A percentile compares a stretch with the other conserved stretches of the same genome.
phyloP scores from a whole-genome alignment of 2,329 filamentous ascomycete species.

The Ophiostoma sp. region DNA sequence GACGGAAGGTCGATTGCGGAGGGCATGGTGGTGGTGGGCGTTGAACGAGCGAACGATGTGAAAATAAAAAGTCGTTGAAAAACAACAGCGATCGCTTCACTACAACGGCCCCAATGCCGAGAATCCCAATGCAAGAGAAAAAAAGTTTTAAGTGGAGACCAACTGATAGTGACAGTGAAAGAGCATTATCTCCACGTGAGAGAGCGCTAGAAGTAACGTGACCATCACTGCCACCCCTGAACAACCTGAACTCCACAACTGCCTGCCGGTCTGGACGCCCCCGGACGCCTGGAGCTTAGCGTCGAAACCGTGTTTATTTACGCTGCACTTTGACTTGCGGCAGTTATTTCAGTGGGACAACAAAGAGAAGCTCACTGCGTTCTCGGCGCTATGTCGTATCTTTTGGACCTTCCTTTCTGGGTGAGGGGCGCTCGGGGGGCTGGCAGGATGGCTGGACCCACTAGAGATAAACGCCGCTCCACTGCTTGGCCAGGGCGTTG shows the following conservation, averaged over 20 bases:
- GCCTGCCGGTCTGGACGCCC: not conserved
- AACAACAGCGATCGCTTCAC: not conserved
- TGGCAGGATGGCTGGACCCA: not conserved
- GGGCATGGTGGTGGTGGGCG: constrained; percentile 21
- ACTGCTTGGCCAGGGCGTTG: not conserved
- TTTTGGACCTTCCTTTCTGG: constrained; percentile 28
- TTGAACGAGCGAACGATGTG: not conserved
- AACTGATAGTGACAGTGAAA: not conserved
- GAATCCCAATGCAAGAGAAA: not conserved
- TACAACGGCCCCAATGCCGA: not conserved
- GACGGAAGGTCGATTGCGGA: constrained; percentile 9
- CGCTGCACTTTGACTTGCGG: not conserved
- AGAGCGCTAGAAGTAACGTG: not conserved
- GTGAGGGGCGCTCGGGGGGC: too few relatives aligned
- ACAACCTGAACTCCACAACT: not conserved
- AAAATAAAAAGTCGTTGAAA: not conserved
- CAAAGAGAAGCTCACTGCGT: not conserved
- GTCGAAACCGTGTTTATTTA: not conserved
- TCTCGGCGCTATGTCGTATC: not conserved
- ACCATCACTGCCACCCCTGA: not conserved
- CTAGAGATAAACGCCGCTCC: not conserved
- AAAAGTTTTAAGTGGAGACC: constrained; percentile 21
- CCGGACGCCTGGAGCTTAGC: not conserved
- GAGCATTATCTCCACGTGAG: constrained; percentile 18
- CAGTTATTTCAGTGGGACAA: not conserved